phyloP scores from a whole-genome alignment of 768 basidiomycete genomes.

The Trametes punicea region DNA sequence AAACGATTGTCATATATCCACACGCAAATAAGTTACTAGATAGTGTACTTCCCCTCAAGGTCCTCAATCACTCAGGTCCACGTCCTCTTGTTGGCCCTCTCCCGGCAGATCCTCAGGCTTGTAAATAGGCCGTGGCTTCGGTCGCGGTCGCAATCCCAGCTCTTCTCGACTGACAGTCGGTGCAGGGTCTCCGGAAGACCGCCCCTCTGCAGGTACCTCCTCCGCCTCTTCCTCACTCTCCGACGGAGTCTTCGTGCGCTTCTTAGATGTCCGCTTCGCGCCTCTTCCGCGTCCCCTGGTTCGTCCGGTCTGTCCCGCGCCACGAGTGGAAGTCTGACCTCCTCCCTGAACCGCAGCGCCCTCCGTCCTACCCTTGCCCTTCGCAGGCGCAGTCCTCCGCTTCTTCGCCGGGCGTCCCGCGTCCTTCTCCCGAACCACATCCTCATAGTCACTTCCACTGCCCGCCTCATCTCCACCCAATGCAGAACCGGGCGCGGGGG shows the following conservation, averaged over 20 bases:
- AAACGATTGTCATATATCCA: neutral
- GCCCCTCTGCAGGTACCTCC: neutral
- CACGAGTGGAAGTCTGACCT: neutral
- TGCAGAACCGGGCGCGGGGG: constrained; percentile 13
- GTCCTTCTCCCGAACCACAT: constrained; percentile 24
- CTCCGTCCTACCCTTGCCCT: constrained; percentile 5
- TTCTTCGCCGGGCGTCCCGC: constrained; percentile 31
- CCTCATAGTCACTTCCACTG: constrained; percentile 8
- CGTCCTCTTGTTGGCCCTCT: neutral
- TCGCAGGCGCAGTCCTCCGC: constrained; percentile 26
- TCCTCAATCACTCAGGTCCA: neutral
- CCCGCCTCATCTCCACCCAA: constrained; percentile 26
- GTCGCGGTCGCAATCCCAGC: constrained; percentile 40
- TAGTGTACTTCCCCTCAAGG: neutral
- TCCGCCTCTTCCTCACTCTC: constrained; percentile 16
- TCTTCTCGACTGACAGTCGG: constrained; percentile 18
- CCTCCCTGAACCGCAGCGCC: neutral
- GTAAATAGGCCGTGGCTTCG: constrained; percentile 26
- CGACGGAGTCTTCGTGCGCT: constrained; percentile 22
- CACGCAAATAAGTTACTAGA: constrained; percentile 2
- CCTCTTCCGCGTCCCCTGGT: constrained; percentile 8
- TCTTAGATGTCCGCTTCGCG: constrained; percentile 16
- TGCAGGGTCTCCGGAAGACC: constrained; percentile 24
- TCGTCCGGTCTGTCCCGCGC: neutral
- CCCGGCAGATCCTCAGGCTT: neutral